Percentiles rank a stretch among this genome's conserved stretches.
phyloP scores from a whole-genome alignment of 352 stramenopile genomes.

The Phytophthora vignae region DNA sequence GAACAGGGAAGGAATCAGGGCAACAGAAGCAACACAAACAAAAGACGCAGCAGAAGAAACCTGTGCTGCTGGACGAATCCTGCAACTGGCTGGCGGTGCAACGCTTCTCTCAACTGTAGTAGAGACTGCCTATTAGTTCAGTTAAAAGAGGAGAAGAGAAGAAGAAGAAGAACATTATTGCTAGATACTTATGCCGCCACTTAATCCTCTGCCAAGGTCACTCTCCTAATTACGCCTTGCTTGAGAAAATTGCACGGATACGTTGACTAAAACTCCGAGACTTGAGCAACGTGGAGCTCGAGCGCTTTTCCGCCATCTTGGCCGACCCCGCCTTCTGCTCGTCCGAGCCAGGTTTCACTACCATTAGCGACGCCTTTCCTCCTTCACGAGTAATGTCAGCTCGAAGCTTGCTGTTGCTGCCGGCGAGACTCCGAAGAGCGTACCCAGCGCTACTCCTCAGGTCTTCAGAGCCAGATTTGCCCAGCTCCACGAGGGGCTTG shows the following conservation, averaged over 20 bases:
- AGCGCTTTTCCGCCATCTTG: not conserved
- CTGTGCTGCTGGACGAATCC: not conserved
- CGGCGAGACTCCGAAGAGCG: not conserved
- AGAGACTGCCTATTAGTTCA: too few species aligned
- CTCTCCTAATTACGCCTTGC: not conserved
- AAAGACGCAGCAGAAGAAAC: not conserved
- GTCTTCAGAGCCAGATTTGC: not conserved
- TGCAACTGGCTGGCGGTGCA: constrained; percentile 3
- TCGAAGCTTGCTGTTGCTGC: not conserved
- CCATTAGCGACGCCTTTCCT: not conserved
- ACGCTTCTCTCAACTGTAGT: not conserved
- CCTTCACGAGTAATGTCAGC: not conserved
- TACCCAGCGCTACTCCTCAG: not conserved
- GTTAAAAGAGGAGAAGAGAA: too few species aligned
- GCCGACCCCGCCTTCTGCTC: not conserved
- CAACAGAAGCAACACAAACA: not conserved
- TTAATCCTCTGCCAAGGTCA: not conserved
- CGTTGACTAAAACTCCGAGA: not conserved
- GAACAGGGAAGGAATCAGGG: not conserved
- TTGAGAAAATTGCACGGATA: not conserved
- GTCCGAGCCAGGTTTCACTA: not conserved
- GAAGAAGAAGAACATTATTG: too few species aligned
- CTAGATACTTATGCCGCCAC: too few species aligned
- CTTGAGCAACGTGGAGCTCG: not conserved
- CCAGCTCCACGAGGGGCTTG: not conserved